Evolutionary conservation across 768 basidiomycete species (phyloP).

Genomic region (Xerocomus spinulosus): DNA sequence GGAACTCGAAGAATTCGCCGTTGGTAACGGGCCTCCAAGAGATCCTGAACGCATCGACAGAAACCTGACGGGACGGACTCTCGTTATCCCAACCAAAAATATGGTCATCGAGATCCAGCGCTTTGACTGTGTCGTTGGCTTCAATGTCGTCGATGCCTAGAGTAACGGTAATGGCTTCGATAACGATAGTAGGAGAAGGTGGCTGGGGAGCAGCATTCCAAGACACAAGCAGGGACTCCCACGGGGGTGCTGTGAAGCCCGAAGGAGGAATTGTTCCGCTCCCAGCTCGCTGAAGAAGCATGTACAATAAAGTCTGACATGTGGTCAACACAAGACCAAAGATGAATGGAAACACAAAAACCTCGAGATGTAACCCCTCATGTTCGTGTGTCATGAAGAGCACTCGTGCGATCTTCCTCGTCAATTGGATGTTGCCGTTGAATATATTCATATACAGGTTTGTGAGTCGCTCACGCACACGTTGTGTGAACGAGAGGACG

Average conservation of each 20-base stretch:
- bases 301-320: slow-evolving; percentile 78
- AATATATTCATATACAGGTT: slow-evolving; percentile 70
- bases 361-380: slow-evolving; percentile 84
- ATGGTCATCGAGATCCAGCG: slow-evolving; percentile 45
- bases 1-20: slow-evolving; percentile 75
- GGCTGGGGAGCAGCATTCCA: slow-evolving; percentile 48
- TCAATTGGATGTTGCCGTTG: slow-evolving; percentile 45
- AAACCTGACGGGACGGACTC: slow-evolving; percentile 57
- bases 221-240: slow-evolving; percentile 47
- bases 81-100: slow-evolving; percentile 97
- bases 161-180: slow-evolving; percentile 55
- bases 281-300: slow-evolving; percentile 82
- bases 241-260: slow-evolving; percentile 70
- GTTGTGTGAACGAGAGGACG: slow-evolving; percentile 74
- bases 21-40: slow-evolving; percentile 88
- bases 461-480: slow-evolving; percentile 69
- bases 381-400: slow-evolving; percentile 92
- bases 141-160: slow-evolving; percentile 87
- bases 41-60: slow-evolving; percentile 67
- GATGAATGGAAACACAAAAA: slow-evolving; percentile 17
- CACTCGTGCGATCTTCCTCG: slow-evolving; percentile 68
- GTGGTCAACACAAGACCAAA: slow-evolving; percentile 2
- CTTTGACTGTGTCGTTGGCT: slow-evolving; percentile 48
- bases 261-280: slow-evolving; percentile 74
- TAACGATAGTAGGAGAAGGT: slow-evolving; percentile 40